A percentile compares a stretch with the other conserved stretches of the same genome.
Conservation (phyloP, 164 flowering plant species). For the Vitis cinerea region DNA sequence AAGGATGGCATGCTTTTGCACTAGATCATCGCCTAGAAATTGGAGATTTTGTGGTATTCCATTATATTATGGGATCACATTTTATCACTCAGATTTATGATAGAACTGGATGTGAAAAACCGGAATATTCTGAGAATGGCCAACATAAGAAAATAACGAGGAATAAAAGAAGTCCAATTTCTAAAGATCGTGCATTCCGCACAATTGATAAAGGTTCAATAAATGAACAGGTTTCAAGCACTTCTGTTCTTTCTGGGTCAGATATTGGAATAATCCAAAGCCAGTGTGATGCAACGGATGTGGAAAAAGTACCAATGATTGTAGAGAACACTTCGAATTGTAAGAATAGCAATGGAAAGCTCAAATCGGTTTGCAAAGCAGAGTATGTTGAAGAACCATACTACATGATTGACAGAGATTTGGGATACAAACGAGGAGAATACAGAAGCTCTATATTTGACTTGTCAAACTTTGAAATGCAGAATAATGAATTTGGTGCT, state of each 20-base stretch:
- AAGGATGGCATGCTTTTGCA: constrained; percentile 54
- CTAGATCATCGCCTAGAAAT: constrained; percentile 37
- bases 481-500: constrained; percentile 2
- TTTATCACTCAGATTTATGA: constrained; percentile 41
- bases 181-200: constrained; percentile 2
- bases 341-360: neutral
- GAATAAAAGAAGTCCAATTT: neutral
- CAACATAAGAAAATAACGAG: constrained; percentile 8
- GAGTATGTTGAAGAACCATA: constrained; percentile 22
- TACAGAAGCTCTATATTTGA: constrained; percentile 20
- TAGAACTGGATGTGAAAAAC: constrained; percentile 35
- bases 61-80: constrained; percentile 30
- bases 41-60: constrained; percentile 46
- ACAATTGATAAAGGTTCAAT: constrained; percentile 18
- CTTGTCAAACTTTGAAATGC: constrained; percentile 31
- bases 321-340: neutral
- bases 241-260: constrained; percentile 12
- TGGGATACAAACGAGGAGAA: constrained; percentile 12
- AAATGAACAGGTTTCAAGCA: constrained; percentile 21
- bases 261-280: constrained; percentile 9
- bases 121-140: constrained; percentile 15
- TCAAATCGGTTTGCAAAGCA: neutral
- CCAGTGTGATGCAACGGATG: constrained; percentile 2
- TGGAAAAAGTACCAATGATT: neutral
- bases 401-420: constrained; percentile 27